Conservation (phyloP, 345 rosid species). For the Syzygium aqueum region DNA sequence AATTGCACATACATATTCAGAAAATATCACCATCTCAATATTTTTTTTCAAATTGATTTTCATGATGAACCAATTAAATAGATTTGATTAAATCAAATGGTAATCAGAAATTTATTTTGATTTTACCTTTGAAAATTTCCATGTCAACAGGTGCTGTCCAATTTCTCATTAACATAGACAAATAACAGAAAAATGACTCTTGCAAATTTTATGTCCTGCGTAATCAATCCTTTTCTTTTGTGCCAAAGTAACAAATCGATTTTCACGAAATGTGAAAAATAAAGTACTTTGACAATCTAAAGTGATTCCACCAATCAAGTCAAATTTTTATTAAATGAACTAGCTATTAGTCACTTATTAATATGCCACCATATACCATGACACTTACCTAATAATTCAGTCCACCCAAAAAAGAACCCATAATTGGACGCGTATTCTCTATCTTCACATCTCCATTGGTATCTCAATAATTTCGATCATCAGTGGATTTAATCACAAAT, state of each 20-base stretch:
- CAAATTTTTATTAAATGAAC: neutral
- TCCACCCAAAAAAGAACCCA: neutral
- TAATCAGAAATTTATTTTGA: neutral
- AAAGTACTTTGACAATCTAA: neutral
- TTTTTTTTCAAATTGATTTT: neutral
- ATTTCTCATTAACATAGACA: neutral
- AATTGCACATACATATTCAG: neutral
- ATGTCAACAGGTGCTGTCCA: neutral
- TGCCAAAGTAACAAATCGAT: neutral
- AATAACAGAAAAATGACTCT: neutral
- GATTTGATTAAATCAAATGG: neutral
- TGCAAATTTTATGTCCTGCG: neutral
- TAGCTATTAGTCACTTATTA: neutral
- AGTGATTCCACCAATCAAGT: neutral
- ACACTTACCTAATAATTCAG: neutral
- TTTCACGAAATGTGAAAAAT: neutral
- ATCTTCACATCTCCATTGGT: neutral
- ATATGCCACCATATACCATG: neutral
- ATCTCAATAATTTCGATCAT: neutral
- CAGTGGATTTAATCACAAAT: neutral
- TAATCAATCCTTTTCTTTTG: neutral
- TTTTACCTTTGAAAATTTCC: neutral
- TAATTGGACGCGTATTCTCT: neutral
- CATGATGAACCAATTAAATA: neutral
- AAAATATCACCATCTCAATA: neutral